phyloP scores from a whole-genome alignment of 345 rosid species.

The Hibiscus tridactylites region DNA sequence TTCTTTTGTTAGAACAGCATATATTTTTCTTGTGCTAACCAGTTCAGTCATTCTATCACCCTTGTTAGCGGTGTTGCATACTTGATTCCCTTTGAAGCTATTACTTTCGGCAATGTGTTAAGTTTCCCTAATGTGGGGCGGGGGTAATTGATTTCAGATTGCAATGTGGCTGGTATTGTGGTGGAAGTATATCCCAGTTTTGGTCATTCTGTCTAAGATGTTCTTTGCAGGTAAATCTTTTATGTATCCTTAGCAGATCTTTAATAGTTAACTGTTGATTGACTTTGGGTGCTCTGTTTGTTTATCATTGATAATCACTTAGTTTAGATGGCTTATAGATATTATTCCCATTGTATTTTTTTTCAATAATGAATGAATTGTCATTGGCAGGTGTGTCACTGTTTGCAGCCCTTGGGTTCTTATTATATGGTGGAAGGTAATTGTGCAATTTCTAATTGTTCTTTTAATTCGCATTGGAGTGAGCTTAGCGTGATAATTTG shows the following conservation, averaged over 20 bases:
- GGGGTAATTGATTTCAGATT: slow-evolving; percentile 33
- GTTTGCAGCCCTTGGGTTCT: slow-evolving; percentile 79
- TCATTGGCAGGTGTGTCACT: slow-evolving; percentile 60
- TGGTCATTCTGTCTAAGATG: slow-evolving; percentile 60
- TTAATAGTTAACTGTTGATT: background rate
- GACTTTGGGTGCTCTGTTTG: background rate
- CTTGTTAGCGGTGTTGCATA: background rate
- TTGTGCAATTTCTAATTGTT: slow-evolving; percentile 7
- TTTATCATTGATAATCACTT: background rate
- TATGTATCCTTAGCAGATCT: background rate
- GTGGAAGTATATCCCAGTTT: slow-evolving; percentile 59
- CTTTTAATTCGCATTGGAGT: background rate
- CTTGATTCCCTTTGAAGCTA: background rate
- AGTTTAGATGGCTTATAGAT: background rate
- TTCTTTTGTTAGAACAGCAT: background rate
- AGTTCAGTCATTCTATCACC: background rate
- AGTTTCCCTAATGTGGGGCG: background rate
- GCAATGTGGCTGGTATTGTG: slow-evolving; percentile 73
- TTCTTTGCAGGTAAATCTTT: slow-evolving; percentile 68
- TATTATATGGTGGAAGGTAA: slow-evolving; percentile 95
- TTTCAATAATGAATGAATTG: slow-evolving; percentile 5
- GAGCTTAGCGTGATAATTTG: background rate
- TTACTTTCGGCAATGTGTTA: background rate
- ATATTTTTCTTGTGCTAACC: background rate
- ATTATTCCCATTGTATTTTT: background rate